Conservation (phyloP, 345 rosid species). For the Schrenkiella parvula region DNA sequence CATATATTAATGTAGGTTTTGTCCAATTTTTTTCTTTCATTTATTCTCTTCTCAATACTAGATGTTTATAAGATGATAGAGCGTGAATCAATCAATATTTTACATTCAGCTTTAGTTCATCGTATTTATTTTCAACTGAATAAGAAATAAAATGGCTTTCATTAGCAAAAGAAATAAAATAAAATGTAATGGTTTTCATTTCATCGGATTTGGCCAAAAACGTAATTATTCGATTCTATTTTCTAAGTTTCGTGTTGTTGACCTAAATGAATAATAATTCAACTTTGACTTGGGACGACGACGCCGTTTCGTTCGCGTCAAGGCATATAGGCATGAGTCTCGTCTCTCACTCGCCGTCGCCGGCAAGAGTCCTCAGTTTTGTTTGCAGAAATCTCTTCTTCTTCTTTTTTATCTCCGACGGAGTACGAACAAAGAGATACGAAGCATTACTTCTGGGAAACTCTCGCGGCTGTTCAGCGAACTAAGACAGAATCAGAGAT, state of each 20-base stretch:
- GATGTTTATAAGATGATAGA: constrained; percentile 12
- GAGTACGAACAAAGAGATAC: background rate
- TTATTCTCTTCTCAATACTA: background rate
- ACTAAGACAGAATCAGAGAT: background rate
- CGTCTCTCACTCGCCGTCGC: background rate
- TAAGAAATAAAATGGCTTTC: background rate
- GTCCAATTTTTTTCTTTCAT: background rate
- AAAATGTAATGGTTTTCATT: background rate
- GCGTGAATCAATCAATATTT: background rate
- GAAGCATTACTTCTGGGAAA: background rate
- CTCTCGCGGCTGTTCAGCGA: background rate
- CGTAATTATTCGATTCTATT: background rate
- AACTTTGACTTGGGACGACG: background rate
- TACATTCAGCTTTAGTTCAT: background rate
- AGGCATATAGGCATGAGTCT: background rate
- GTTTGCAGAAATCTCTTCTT: background rate
- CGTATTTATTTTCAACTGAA: background rate
- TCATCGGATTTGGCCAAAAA: background rate
- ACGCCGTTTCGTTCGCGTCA: background rate
- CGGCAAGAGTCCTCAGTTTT: background rate
- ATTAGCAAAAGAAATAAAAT: background rate
- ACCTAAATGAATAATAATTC: background rate
- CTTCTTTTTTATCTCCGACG: background rate
- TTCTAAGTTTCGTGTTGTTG: background rate
- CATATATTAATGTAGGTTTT: constrained; percentile 14